A percentile compares a stretch with the other conserved stretches of the same genome.
phyloP scores from a whole-genome alignment of 148 eudicot genomes.

The Rhododendron ovatum region DNA sequence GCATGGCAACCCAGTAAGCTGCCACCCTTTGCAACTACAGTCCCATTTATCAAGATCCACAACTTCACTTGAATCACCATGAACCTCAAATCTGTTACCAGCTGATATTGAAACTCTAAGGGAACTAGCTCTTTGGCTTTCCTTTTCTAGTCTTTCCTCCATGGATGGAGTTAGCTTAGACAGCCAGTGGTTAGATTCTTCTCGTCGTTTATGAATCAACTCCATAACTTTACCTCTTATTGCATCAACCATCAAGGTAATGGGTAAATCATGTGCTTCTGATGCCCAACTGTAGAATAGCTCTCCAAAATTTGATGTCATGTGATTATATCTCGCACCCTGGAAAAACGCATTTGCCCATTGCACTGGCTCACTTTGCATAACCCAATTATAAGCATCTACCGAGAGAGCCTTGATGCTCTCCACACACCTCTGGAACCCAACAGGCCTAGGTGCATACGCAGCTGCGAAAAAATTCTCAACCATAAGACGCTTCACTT shows the following conservation, averaged over 20 bases:
- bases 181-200: conserved; percentile 62
- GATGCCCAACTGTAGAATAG: conserved; percentile 84
- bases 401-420: conserved; percentile 69
- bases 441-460: conserved; percentile 57
- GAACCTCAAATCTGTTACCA: conserved; percentile 67
- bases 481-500: conserved; percentile 74
- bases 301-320: conserved; percentile 82
- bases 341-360: conserved; percentile 89
- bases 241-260: conserved; percentile 88
- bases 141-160: conserved; percentile 75
- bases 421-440: conserved; percentile 50
- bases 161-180: conserved; percentile 72
- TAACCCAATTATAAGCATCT: conserved; percentile 86
- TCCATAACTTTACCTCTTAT: conserved; percentile 76
- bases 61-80: conserved; percentile 67
- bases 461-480: conserved; percentile 82
- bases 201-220: conserved; percentile 43
- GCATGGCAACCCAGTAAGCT: conserved; percentile 80
- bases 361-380: conserved; percentile 63
- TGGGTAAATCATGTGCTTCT: conserved; percentile 89
- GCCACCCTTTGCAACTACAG: conserved; percentile 90
- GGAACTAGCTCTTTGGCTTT: conserved; percentile 46
- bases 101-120: conserved; percentile 55
- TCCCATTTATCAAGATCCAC: conserved; percentile 67
- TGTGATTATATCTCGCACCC: conserved; percentile 79